phyloP scores from a whole-genome alignment of 129 eudicot genomes.

The Arctium minus region DNA sequence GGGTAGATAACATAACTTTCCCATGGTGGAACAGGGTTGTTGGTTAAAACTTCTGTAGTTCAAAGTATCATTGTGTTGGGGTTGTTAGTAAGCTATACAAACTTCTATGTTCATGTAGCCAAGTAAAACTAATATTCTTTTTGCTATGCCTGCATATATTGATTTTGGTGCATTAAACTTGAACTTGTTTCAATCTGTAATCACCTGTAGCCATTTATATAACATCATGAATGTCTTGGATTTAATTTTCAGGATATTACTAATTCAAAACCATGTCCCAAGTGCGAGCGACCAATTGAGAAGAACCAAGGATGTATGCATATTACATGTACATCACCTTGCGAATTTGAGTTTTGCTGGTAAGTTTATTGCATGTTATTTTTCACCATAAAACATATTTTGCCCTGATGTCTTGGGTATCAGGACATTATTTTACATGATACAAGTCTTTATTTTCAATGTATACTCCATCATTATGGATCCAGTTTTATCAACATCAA shows the following conservation, averaged over 20 bases:
- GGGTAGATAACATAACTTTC: no score
- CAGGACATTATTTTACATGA: background rate
- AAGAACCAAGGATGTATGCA: conserved; percentile 99
- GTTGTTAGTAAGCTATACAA: no score
- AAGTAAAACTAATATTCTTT: background rate
- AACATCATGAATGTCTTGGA: background rate
- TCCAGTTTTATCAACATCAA: background rate
- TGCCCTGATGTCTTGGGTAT: background rate
- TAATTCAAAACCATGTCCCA: conserved; percentile 96
- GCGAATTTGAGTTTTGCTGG: conserved; percentile 98
- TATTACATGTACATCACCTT: conserved; percentile 95
- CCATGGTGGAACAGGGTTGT: no score
- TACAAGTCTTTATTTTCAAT: background rate
- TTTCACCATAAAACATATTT: background rate
- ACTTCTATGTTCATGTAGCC: no score
- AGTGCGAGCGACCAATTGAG: conserved; percentile 98
- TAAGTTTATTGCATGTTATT: conserved; percentile 32
- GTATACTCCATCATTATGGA: background rate
- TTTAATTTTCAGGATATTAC: conserved; percentile 73
- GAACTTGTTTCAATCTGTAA: background rate
- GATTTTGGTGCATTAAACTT: background rate
- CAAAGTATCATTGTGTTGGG: no score
- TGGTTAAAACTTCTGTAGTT: no score
- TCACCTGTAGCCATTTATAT: background rate
- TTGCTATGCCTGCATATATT: background rate